Conservation (phyloP, 2,329 filamentous ascomycete species). For the Cordyceps pruinosa region DNA sequence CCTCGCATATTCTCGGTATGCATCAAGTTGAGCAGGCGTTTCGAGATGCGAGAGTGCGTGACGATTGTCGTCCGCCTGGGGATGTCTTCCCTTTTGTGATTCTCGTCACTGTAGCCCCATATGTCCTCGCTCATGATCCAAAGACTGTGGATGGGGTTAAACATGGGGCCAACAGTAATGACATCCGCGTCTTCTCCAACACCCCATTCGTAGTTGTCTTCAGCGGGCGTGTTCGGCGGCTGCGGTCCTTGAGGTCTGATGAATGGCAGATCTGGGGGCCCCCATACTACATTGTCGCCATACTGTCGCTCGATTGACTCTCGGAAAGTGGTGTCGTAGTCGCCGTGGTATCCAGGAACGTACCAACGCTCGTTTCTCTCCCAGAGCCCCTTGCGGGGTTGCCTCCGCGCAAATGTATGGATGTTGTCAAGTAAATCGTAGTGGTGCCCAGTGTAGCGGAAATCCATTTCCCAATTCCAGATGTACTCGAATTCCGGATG, state of each 20-base stretch:
- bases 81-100: slow-evolving; percentile 45
- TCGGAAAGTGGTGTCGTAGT: slow-evolving; percentile 61
- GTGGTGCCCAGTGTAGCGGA: slow-evolving; percentile 71
- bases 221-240: slow-evolving; percentile 49
- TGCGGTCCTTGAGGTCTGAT: slow-evolving; percentile 56
- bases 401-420: slow-evolving; percentile 53
- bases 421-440: slow-evolving; percentile 70
- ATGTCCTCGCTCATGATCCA: slow-evolving; percentile 66
- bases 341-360: slow-evolving; percentile 61
- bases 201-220: slow-evolving; percentile 70
- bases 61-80: slow-evolving; percentile 72
- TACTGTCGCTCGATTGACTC: slow-evolving; percentile 50
- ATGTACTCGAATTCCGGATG: slow-evolving; percentile 74
- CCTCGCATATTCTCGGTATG: slow-evolving; percentile 67
- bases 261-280: slow-evolving; percentile 51
- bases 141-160: slow-evolving; percentile 63
- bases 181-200: slow-evolving; percentile 69
- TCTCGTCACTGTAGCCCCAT: slow-evolving; percentile 54
- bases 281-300: slow-evolving; percentile 58
- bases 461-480: slow-evolving; percentile 87
- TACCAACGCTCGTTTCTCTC: slow-evolving; percentile 68
- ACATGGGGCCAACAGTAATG: slow-evolving; percentile 71
- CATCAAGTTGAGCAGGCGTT: slow-evolving; percentile 66
- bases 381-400: slow-evolving; percentile 67
- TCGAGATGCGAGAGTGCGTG: slow-evolving; percentile 67